These are phyloP conservation scores for Hyaloscypha finlandica DNA, from an alignment of 495 filamentous ascomycete species.

Conservation along the genomic window DNA sequence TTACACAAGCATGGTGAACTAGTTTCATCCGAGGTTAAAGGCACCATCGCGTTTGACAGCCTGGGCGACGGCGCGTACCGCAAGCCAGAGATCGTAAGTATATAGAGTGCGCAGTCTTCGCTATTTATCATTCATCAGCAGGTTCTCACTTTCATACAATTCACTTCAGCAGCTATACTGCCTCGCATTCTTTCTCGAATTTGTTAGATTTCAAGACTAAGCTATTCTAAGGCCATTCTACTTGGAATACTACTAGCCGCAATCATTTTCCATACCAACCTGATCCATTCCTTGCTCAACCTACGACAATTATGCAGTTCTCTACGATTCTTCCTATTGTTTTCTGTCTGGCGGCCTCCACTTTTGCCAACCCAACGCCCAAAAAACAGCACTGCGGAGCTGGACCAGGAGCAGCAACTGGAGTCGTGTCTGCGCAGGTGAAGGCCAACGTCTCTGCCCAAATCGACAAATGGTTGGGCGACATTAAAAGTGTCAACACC, in stretches of 20 bases:
- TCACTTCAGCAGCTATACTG: background rate
- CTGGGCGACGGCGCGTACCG: background rate
- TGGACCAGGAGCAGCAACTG: constrained; percentile 2
- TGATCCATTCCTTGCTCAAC: background rate
- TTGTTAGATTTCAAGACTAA: constrained; percentile 17
- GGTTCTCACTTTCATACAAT: background rate
- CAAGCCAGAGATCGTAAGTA: constrained; percentile 12
- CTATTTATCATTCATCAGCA: constrained; percentile 15
- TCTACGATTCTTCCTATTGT: constrained; percentile 15
- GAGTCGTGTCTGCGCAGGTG: constrained; percentile 4
- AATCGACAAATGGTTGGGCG: constrained; percentile 15
- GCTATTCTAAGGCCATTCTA: background rate
- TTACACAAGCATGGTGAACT: background rate
- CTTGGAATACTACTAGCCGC: constrained; percentile 13
- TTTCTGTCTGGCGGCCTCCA: constrained; percentile 15
- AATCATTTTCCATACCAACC: constrained; percentile 16
- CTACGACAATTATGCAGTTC: constrained; percentile 20
- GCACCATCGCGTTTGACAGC: background rate
- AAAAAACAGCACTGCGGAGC: background rate
- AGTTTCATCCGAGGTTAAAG: background rate
- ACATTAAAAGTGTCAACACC: constrained; percentile 17
- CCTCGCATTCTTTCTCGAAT: constrained; percentile 13
- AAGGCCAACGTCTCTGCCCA: constrained; percentile 17
- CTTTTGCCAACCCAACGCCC: constrained; percentile 13
- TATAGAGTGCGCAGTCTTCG: constrained; percentile 13